phyloP scores from a whole-genome alignment of 495 filamentous ascomycete genomes.

The Podospora anserina region DNA sequence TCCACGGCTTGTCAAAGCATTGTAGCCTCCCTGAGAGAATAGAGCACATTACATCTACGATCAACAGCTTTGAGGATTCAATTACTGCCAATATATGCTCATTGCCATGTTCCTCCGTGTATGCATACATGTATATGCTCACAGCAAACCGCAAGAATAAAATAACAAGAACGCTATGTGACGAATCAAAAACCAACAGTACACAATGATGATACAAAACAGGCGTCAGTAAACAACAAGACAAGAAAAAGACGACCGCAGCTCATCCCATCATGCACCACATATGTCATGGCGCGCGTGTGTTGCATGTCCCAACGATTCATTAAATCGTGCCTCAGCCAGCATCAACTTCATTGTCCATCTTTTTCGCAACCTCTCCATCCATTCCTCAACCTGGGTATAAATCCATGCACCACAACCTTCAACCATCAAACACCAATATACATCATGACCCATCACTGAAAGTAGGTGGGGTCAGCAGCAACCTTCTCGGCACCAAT shows the following conservation, averaged over 20 bases:
- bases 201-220: not conserved
- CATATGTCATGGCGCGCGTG: not conserved
- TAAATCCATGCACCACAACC: not conserved
- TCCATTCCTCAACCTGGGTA: not conserved
- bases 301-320: not conserved
- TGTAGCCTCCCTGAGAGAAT: too few species aligned
- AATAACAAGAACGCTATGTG: not conserved
- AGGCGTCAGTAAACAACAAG: not conserved
- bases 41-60: too few species aligned
- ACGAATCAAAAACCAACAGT: not conserved
- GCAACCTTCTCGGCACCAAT: slow-evolving; percentile 39
- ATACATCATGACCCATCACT: not conserved
- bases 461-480: not conserved
- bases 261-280: not conserved
- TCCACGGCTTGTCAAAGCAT: too few species aligned
- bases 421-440: not conserved
- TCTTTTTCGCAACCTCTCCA: not conserved
- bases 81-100: not conserved
- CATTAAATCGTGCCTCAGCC: not conserved
- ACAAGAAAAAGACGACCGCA: not conserved
- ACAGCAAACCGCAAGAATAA: not conserved
- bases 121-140: not conserved
- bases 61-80: not conserved
- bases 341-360: not conserved
- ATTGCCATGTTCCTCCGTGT: not conserved